Conservation (phyloP, 352 stramenopile genomes). For the Phytophthora cryptogea region DNA sequence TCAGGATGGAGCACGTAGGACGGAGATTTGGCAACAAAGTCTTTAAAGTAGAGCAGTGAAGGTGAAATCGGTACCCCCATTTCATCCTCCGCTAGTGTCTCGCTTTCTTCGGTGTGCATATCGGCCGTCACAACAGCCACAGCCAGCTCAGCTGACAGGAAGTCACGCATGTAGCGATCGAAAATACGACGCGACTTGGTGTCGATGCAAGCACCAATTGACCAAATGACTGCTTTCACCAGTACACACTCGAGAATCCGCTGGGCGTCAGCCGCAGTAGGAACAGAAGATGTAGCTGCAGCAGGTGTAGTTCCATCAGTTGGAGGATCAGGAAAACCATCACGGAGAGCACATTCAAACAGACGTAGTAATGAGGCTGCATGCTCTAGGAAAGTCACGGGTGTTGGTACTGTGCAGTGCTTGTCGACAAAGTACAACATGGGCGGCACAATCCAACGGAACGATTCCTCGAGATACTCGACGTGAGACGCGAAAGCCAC, state of each 20-base stretch:
- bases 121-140: constrained; percentile 22
- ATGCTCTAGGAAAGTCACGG: constrained; percentile 92
- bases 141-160: constrained; percentile 51
- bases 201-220: constrained; percentile 92
- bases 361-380: constrained; percentile 82
- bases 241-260: constrained; percentile 87
- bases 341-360: constrained; percentile 81
- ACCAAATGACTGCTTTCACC: constrained; percentile 90
- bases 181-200: constrained; percentile 82
- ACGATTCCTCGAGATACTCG: constrained; percentile 72
- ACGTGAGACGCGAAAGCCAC: constrained; percentile 37
- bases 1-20: constrained; percentile 53
- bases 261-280: constrained; percentile 60
- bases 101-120: constrained; percentile 7
- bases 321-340: constrained; percentile 32
- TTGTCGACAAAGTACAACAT: constrained; percentile 94
- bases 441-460: constrained; percentile 91
- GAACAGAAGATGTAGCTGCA: constrained; percentile 40
- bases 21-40: constrained; percentile 89
- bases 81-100: constrained; percentile 30
- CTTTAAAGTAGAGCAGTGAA: constrained; percentile 61
- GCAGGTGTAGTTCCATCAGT: constrained; percentile 21
- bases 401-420: constrained; percentile 77
- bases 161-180: constrained; percentile 81
- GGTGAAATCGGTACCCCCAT: constrained; percentile 21